A percentile compares a stretch with the other conserved stretches of the same genome.
Evolutionary conservation across 2,329 filamentous ascomycete genomes (phyloP).

Genomic region (Xylogone sp.): DNA sequence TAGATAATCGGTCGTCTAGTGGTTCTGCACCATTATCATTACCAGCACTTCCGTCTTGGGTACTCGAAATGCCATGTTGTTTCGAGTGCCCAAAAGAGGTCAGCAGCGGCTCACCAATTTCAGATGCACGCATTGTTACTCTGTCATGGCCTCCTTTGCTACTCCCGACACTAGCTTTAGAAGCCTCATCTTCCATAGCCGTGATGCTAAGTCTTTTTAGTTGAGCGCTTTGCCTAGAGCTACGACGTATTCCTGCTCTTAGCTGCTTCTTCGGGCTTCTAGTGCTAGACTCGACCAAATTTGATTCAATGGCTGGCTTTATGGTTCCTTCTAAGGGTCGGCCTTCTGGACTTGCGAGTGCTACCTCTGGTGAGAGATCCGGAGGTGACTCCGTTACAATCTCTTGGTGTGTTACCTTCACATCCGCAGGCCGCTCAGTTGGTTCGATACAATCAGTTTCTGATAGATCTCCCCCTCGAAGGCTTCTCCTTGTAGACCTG

Average conservation of each 20-base stretch:
- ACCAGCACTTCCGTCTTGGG: too few relatives aligned
- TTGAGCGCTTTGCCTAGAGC: background rate
- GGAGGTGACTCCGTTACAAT: background rate
- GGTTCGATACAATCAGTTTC: background rate
- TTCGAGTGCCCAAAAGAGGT: too few relatives aligned
- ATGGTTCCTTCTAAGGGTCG: background rate
- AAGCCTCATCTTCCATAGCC: background rate
- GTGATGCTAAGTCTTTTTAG: background rate
- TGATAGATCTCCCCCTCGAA: constrained; percentile 6
- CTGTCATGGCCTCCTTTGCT: background rate
- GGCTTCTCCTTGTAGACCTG: constrained; percentile 20
- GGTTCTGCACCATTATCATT: too few relatives aligned
- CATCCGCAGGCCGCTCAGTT: background rate
- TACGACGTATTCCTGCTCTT: background rate
- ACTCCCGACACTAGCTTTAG: background rate
- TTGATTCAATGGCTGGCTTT: background rate
- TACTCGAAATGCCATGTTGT: too few relatives aligned
- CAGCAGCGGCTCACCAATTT: too few relatives aligned
- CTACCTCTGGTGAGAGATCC: background rate
- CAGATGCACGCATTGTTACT: too few relatives aligned
- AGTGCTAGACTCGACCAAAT: background rate
- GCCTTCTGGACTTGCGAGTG: background rate
- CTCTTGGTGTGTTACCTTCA: background rate
- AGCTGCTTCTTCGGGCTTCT: background rate
- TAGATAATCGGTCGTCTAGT: too few relatives aligned